Conservation (phyloP, 129 eudicot species). For the Cynara cardunculus region DNA sequence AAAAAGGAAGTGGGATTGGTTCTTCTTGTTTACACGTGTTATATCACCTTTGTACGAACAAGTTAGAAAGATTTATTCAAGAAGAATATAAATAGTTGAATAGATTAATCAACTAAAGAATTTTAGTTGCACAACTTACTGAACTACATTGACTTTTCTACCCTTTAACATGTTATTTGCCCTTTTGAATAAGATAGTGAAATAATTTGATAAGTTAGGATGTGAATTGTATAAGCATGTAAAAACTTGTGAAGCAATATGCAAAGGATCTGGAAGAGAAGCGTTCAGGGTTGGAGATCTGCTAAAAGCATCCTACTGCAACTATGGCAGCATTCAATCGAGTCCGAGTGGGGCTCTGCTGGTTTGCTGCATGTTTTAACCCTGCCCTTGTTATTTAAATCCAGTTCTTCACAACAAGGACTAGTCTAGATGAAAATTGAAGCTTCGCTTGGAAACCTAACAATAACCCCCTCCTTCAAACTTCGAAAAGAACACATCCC, state of each 20-base stretch:
- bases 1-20: neutral
- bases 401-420: neutral
- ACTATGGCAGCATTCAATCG: neutral
- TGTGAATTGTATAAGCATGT: neutral
- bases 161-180: neutral
- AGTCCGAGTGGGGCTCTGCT: neutral
- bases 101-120: neutral
- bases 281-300: neutral
- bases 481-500: neutral
- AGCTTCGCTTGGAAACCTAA: neutral
- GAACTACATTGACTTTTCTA: neutral
- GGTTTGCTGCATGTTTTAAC: neutral
- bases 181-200: neutral
- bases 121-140: neutral
- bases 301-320: neutral
- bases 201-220: neutral
- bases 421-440: neutral
- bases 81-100: neutral
- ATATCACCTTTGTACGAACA: neutral
- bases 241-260: slow-evolving; percentile 6
- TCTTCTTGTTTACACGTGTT: neutral
- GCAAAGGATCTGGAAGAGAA: slow-evolving; percentile 5
- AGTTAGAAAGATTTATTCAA: neutral
- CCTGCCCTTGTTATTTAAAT: neutral
- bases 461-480: neutral